A percentile compares a stretch with the other conserved stretches of the same genome.
These are phyloP conservation scores for Phytophthora chlamydospora DNA, from an alignment of 352 stramenopile species.

Conservation along the genomic window DNA sequence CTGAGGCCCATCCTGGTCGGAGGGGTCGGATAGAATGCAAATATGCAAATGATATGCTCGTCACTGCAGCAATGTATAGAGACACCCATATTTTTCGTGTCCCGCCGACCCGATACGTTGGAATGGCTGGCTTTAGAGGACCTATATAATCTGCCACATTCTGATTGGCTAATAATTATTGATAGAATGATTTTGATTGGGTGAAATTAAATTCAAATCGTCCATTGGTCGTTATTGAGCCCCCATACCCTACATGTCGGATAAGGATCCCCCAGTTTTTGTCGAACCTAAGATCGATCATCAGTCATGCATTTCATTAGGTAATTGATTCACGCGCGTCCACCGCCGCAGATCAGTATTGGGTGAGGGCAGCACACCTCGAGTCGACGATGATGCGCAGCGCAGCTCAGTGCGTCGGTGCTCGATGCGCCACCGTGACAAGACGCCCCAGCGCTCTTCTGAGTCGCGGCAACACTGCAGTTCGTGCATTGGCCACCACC, in stretches of 20 bases:
- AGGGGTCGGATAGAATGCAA: conserved; percentile 16
- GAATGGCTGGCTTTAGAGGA: conserved; percentile 16
- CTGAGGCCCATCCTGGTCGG: conserved; percentile 18
- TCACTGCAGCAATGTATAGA: conserved; percentile 6
- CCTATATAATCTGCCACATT: conserved; percentile 1
- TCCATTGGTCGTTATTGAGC: background rate
- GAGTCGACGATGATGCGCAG: conserved; percentile 29
- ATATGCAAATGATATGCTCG: conserved; percentile 29
- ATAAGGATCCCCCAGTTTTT: no score
- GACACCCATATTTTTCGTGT: conserved; percentile 16
- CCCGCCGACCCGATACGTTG: conserved; percentile 21
- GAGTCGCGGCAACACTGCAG: background rate
- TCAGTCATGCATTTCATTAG: background rate
- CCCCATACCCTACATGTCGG: background rate
- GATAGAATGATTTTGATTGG: conserved; percentile 1
- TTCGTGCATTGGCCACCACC: conserved; percentile 19
- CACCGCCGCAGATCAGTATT: conserved; percentile 15
- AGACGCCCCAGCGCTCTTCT: conserved; percentile 18
- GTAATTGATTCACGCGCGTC: background rate
- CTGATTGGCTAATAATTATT: conserved; percentile 7
- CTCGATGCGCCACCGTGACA: conserved; percentile 7
- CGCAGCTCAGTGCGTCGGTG: conserved; percentile 14
- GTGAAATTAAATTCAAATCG: background rate
- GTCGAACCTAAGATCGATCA: conserved; percentile 1
- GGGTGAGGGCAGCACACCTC: no score